Percentiles rank a stretch among this genome's conserved stretches.
Evolutionary conservation across 192 early-diverging fungal species (phyloP).

Genomic region (Rhizoclosmatium sp.): DNA sequence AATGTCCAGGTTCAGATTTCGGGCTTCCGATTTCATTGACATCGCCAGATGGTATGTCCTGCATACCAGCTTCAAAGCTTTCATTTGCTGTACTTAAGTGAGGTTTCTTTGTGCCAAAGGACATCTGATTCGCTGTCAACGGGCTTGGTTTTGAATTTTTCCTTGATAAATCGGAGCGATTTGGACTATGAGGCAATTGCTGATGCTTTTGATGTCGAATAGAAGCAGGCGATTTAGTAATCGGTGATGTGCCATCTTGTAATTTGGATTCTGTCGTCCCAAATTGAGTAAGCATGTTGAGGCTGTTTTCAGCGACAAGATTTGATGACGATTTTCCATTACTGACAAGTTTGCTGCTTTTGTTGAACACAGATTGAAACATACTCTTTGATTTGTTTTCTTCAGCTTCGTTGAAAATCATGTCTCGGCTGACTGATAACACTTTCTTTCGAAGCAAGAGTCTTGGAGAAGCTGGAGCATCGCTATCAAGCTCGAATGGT

Average conservation of each 20-base stretch:
- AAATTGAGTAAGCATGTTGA: not conserved
- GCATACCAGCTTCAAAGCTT: too few species aligned
- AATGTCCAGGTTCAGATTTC: too few species aligned
- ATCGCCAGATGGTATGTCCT: too few species aligned
- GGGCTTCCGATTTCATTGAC: too few species aligned
- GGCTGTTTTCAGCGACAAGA: not conserved
- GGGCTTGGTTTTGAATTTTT: not conserved
- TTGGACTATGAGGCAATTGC: not conserved
- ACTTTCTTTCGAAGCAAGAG: not conserved
- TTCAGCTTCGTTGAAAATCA: not conserved
- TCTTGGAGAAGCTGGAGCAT: too few species aligned
- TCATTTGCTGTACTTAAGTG: too few species aligned
- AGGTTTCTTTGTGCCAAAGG: too few species aligned
- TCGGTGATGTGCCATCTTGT: not conserved
- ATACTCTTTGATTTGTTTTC: not conserved
- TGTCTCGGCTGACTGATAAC: not conserved
- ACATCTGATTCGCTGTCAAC: too few species aligned
- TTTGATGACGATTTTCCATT: not conserved
- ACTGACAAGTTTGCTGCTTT: not conserved
- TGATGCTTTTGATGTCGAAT: not conserved
- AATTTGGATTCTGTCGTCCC: not conserved
- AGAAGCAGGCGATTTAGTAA: not conserved
- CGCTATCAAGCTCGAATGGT: not conserved
- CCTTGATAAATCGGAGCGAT: not conserved
- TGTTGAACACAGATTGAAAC: not conserved